Conservation (phyloP, 345 rosid genomes). For the Arabidopsis thaliana region DNA sequence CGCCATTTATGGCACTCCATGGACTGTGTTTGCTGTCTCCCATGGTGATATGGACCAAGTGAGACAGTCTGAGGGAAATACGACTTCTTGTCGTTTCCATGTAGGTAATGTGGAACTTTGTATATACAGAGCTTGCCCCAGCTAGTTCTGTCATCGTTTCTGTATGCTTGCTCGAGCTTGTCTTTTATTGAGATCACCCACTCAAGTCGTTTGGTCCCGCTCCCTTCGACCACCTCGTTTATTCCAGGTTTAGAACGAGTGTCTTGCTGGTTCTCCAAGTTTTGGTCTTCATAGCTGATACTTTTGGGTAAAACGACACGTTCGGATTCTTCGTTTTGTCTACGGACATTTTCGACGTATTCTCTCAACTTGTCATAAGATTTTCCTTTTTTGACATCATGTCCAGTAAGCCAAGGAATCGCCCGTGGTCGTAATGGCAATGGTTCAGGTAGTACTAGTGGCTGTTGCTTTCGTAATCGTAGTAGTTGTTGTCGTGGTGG, state of each 20-base stretch:
- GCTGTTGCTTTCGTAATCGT: no score
- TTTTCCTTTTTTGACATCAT: no score
- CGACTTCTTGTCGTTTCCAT: conserved; percentile 58
- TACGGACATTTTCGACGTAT: no score
- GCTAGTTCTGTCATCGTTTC: conserved; percentile 55
- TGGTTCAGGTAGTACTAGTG: no score
- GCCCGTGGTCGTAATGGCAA: no score
- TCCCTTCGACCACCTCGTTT: conserved; percentile 32
- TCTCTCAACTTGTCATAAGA: no score
- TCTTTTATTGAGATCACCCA: conserved; percentile 66
- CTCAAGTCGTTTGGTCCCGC: background rate
- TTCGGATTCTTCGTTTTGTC: no score
- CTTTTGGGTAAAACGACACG: no score
- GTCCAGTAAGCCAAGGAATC: no score
- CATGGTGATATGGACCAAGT: conserved; percentile 73
- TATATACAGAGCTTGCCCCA: conserved; percentile 51
- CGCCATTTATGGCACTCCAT: conserved; percentile 82
- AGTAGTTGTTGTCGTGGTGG: no score
- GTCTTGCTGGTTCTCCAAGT: background rate
- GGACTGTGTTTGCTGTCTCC: conserved; percentile 51
- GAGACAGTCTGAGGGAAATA: conserved; percentile 72
- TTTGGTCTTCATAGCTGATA: background rate
- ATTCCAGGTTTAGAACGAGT: background rate
- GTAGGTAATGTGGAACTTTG: conserved; percentile 5
- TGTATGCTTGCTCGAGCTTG: conserved; percentile 57